Percentiles rank a stretch among this genome's conserved stretches.
Conservation (phyloP, 768 basidiomycete genomes). For the Amanita brunnescens region DNA sequence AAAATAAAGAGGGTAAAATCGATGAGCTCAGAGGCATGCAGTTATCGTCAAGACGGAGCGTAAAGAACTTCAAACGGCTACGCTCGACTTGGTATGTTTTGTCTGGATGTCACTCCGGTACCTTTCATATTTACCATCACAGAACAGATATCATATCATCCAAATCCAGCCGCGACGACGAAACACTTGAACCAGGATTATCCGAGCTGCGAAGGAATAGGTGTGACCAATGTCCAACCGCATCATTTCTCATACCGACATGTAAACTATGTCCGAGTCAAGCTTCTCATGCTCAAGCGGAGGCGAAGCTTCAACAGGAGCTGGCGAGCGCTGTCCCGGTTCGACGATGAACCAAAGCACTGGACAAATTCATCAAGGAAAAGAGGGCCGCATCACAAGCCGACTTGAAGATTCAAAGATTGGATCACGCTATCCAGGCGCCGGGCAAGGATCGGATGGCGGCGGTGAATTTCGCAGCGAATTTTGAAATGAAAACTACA, state of each 20-base stretch:
- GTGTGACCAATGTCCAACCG: constrained; percentile 20
- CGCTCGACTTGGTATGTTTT: constrained; percentile 56
- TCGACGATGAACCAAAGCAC: constrained; percentile 77
- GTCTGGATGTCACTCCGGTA: neutral
- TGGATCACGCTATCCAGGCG: constrained; percentile 60
- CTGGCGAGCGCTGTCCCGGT: constrained; percentile 79
- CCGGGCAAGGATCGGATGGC: constrained; percentile 57
- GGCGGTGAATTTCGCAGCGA: constrained; percentile 41
- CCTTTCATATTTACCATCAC: neutral
- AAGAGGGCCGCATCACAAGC: constrained; percentile 68
- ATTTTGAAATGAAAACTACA: constrained; percentile 88
- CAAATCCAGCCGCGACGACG: constrained; percentile 33
- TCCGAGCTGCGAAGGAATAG: constrained; percentile 41
- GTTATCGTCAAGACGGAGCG: constrained; percentile 79
- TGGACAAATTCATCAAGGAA: constrained; percentile 73
- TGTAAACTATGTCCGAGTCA: constrained; percentile 22
- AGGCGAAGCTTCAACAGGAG: constrained; percentile 72
- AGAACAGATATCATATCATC: constrained; percentile 76
- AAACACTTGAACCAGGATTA: constrained; percentile 50
- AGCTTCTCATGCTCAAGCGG: constrained; percentile 54
- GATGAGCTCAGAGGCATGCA: constrained; percentile 81
- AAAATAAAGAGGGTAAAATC: constrained; percentile 96
- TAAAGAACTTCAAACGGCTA: constrained; percentile 82
- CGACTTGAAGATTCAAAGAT: constrained; percentile 53
- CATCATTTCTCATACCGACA: too few species aligned